Percentiles rank a stretch among this genome's conserved stretches.
Evolutionary conservation across 768 basidiomycete species (phyloP).

Genomic region (Lepiota venenata): DNA sequence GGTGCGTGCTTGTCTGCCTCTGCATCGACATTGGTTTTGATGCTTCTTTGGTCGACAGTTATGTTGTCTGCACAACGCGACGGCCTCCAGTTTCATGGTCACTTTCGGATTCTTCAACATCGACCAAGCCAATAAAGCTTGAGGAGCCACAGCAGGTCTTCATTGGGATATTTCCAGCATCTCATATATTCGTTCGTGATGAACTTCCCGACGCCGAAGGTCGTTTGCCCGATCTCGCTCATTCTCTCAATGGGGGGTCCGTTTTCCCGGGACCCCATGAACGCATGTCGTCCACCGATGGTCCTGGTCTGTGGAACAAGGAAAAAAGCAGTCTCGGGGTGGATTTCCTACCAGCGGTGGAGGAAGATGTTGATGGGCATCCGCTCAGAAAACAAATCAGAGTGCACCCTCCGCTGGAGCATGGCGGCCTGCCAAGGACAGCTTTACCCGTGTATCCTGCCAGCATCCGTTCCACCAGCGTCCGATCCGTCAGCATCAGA

Average conservation of each 20-base stretch:
- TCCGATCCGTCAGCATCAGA: constrained; percentile 72
- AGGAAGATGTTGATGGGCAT: constrained; percentile 44
- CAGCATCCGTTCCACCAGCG: constrained; percentile 65
- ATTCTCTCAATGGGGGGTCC: constrained; percentile 40
- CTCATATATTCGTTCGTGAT: constrained; percentile 84
- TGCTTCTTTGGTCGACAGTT: constrained; percentile 40
- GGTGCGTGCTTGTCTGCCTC: constrained; percentile 50
- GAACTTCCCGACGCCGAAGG: constrained; percentile 87
- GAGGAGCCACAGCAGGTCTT: constrained; percentile 87
- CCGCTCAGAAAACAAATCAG: constrained; percentile 59
- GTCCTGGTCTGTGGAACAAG: constrained; percentile 43
- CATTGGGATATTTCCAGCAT: constrained; percentile 92
- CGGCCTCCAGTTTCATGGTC: constrained; percentile 70
- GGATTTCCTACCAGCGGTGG: constrained; percentile 61
- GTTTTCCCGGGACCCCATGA: constrained; percentile 31
- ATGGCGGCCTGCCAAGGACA: constrained; percentile 68
- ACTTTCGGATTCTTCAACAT: constrained; percentile 37
- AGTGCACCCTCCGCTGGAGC: constrained; percentile 71
- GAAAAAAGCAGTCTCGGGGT: constrained; percentile 43
- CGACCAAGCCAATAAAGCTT: constrained; percentile 48
- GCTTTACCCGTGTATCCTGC: constrained; percentile 71
- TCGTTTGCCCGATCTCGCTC: constrained; percentile 72
- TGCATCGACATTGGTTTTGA: constrained; percentile 9
- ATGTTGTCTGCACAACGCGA: constrained; percentile 82
- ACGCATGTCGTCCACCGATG: constrained; percentile 42